A percentile compares a stretch with the other conserved stretches of the same genome.
These are phyloP conservation scores for Lasiodiplodia sp. DNA, from an alignment of 2,329 filamentous ascomycete genomes.

Conservation along the genomic window DNA sequence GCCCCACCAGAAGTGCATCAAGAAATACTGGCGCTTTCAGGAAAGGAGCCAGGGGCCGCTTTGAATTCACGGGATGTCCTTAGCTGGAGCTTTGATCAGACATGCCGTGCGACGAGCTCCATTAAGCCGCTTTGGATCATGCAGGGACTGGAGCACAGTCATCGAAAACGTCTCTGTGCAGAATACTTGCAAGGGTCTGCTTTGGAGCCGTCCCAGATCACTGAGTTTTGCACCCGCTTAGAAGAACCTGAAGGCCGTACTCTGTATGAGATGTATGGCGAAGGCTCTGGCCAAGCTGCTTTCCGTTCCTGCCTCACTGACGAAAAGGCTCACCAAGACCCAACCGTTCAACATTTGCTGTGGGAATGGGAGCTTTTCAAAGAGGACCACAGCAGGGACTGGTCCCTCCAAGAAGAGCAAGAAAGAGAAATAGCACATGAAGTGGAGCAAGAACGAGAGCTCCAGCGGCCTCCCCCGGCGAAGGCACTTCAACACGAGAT, in stretches of 20 bases:
- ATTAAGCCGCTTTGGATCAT: slow-evolving; percentile 10
- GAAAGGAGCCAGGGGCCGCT: neutral
- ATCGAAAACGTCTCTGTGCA: neutral
- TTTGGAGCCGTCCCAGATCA: neutral
- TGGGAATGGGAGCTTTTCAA: neutral
- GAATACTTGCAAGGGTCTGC: neutral
- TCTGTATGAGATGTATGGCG: slow-evolving; percentile 62
- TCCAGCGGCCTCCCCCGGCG: slow-evolving; percentile 53
- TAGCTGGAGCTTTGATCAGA: slow-evolving; percentile 7
- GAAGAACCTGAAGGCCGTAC: slow-evolving; percentile 62
- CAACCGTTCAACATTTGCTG: neutral
- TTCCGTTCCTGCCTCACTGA: neutral
- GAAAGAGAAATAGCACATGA: slow-evolving; percentile 66
- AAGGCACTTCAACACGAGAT: slow-evolving; percentile 39
- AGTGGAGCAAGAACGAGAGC: slow-evolving; percentile 61
- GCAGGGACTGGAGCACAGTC: slow-evolving; percentile 9
- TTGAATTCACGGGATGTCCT: slow-evolving; percentile 11
- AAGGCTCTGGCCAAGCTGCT: slow-evolving; percentile 33
- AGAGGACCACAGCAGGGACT: neutral
- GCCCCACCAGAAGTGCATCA: slow-evolving; percentile 49
- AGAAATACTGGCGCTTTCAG: slow-evolving; percentile 57
- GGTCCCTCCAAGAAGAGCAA: slow-evolving; percentile 40
- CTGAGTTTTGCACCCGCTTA: neutral
- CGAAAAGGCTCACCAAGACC: neutral
- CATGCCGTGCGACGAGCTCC: neutral